phyloP scores from a whole-genome alignment of 306 rosid species.

The Potentilla sterilis region DNA sequence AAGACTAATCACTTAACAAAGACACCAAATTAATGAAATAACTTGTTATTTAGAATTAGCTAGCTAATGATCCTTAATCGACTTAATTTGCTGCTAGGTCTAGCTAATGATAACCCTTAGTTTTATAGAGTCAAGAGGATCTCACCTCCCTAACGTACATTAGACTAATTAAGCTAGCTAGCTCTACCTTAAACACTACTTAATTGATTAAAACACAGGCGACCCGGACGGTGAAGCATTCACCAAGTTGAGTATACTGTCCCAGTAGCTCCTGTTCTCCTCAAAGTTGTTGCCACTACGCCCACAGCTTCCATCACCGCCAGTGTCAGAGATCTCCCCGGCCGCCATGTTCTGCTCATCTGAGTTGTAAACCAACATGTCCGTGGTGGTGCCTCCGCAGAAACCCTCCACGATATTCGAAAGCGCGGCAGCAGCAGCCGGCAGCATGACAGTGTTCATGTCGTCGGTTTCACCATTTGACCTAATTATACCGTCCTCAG shows the following conservation, averaged over 20 bases:
- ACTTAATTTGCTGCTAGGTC: not conserved
- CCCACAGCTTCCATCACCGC: constrained; percentile 25
- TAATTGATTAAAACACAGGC: constrained; percentile 31
- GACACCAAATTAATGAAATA: not conserved
- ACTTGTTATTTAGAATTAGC: constrained; percentile 1
- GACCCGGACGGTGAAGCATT: constrained; percentile 43
- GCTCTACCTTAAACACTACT: not conserved
- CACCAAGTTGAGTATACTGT: constrained; percentile 68
- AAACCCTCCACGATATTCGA: constrained; percentile 54
- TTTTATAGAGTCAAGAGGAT: not conserved
- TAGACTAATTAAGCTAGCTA: not conserved
- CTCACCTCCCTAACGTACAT: not conserved
- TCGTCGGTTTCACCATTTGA: not conserved
- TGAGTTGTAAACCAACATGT: constrained; percentile 58
- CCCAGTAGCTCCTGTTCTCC: constrained; percentile 91
- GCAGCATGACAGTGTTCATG: not conserved
- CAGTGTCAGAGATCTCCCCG: constrained; percentile 44
- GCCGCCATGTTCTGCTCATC: constrained; percentile 33
- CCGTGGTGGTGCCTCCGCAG: constrained; percentile 19
- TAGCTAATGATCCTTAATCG: not conserved
- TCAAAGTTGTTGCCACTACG: constrained; percentile 45
- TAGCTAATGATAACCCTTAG: not conserved
- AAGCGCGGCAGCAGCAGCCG: not conserved
- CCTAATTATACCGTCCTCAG: constrained; percentile 27
- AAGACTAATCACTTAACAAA: not conserved